Evolutionary conservation across 2,329 filamentous ascomycete genomes (phyloP).

Genomic region (Ophidiomyces ophidiicola): DNA sequence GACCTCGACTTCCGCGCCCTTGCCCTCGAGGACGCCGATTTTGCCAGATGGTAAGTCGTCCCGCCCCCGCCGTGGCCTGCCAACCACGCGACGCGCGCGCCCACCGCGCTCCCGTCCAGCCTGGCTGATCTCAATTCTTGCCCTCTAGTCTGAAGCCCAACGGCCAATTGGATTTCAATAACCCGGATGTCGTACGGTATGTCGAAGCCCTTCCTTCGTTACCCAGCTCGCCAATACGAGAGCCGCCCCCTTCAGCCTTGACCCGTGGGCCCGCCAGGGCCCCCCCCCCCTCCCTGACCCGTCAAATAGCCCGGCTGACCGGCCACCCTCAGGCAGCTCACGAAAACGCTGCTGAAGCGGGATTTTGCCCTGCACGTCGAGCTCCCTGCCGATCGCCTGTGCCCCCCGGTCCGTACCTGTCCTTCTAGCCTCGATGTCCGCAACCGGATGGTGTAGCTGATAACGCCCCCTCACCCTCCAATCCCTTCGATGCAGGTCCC

Average conservation of each 20-base stretch:
- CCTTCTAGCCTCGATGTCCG: background rate
- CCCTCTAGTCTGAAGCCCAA: conserved; percentile 39
- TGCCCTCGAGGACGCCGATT: conserved; percentile 47
- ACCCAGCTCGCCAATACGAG: background rate
- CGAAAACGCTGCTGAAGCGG: conserved; percentile 60
- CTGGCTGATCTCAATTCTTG: conserved; percentile 12
- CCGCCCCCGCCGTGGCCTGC: conserved; percentile 20
- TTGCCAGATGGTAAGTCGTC: conserved; percentile 42
- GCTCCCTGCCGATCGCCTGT: conserved; percentile 66
- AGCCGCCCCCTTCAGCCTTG: background rate
- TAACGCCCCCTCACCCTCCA: background rate
- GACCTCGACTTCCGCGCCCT: conserved; percentile 51
- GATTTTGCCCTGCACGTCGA: conserved; percentile 63
- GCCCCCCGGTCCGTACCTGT: conserved; percentile 55
- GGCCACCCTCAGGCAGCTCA: conserved; percentile 46
- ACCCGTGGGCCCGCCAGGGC: conserved; percentile 2
- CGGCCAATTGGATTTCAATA: conserved; percentile 63
- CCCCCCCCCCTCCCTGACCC: background rate
- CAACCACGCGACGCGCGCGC: background rate
- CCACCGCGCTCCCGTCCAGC: conserved; percentile 1
- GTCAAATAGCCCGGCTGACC: conserved; percentile 2
- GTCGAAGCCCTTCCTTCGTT: conserved; percentile 10
- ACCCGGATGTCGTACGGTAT: conserved; percentile 64
- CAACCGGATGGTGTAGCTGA: background rate
- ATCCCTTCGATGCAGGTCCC: conserved; percentile 27